These are phyloP conservation scores for Chlorophyllum brunneum DNA, from an alignment of 768 basidiomycete species.

Conservation along the genomic window DNA sequence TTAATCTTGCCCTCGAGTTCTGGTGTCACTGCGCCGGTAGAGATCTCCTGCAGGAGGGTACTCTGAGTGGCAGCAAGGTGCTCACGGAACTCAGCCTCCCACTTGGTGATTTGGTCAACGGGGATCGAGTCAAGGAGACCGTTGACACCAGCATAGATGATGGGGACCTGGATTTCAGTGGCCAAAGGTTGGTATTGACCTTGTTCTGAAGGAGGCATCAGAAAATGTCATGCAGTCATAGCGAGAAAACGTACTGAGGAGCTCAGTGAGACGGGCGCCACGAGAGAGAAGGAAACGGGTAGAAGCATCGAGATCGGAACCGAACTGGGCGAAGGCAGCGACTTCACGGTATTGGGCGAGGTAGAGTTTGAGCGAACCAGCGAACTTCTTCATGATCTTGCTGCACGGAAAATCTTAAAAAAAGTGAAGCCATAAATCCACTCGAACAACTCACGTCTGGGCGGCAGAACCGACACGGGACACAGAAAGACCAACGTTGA, in stretches of 20 bases:
- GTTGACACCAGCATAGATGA: constrained; percentile 99
- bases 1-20: constrained; percentile 94
- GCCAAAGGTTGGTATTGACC: constrained; percentile 95
- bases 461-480: constrained; percentile 99
- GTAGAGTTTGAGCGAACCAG: constrained; percentile 99
- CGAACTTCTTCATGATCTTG: constrained; percentile 99
- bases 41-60: constrained; percentile 80
- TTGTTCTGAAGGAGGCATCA: constrained; percentile 64
- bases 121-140: constrained; percentile 97
- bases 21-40: constrained; percentile 77
- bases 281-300: constrained; percentile 97
- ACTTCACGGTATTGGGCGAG: constrained; percentile 99
- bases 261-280: constrained; percentile 98
- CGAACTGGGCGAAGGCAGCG: constrained; percentile 98
- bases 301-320: constrained; percentile 99
- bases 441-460: constrained; percentile 75
- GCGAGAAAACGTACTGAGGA: constrained; percentile 60
- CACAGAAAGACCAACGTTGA: constrained; percentile 99
- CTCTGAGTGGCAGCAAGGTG: constrained; percentile 75
- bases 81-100: constrained; percentile 90
- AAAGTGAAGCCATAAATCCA: background rate
- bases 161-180: constrained; percentile 96
- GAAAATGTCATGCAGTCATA: background rate
- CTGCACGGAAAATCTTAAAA: constrained; percentile 30
- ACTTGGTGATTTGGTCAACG: constrained; percentile 89